These are phyloP conservation scores for Gonapodya prolifera DNA, from an alignment of 192 early-diverging fungal genomes.

Conservation along the genomic window DNA sequence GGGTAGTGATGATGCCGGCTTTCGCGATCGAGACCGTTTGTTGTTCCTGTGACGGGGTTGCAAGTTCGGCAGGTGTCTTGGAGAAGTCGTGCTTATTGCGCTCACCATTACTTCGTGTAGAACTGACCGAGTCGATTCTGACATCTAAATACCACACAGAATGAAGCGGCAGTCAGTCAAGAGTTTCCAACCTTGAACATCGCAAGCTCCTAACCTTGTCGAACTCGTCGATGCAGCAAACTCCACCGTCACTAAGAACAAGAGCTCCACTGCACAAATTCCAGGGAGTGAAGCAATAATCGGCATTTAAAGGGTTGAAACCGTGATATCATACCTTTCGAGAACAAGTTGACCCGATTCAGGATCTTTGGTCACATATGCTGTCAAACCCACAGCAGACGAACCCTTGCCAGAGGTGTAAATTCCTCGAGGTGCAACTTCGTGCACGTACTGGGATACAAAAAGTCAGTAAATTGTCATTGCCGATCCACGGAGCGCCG, in stretches of 20 bases:
- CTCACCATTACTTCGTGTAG: slow-evolving; percentile 93
- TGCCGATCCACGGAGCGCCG: background rate
- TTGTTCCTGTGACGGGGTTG: slow-evolving; percentile 55
- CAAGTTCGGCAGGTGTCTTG: slow-evolving; percentile 8
- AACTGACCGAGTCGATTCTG: slow-evolving; percentile 80
- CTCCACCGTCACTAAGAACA: slow-evolving; percentile 87
- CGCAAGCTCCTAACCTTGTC: too few species aligned
- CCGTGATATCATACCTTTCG: slow-evolving; percentile 59
- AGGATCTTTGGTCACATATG: slow-evolving; percentile 87
- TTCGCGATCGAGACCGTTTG: slow-evolving; percentile 97
- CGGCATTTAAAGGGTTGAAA: too few species aligned
- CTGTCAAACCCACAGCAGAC: slow-evolving; percentile 90
- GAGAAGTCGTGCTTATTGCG: background rate
- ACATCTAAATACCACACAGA: too few species aligned
- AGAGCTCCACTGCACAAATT: slow-evolving; percentile 62
- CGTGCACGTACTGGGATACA: slow-evolving; percentile 59
- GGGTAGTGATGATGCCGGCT: slow-evolving; percentile 94
- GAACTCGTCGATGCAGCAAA: slow-evolving; percentile 99
- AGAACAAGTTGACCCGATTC: slow-evolving; percentile 90
- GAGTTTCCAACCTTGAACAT: too few species aligned
- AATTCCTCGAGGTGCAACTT: slow-evolving; percentile 84
- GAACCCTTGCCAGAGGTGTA: slow-evolving; percentile 97
- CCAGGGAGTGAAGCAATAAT: background rate
- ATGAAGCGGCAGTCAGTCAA: too few species aligned
- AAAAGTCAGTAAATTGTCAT: background rate